A percentile compares a stretch with the other conserved stretches of the same genome.
phyloP scores from a whole-genome alignment of 2,329 filamentous ascomycete genomes.

The Hypoxylon sp. region DNA sequence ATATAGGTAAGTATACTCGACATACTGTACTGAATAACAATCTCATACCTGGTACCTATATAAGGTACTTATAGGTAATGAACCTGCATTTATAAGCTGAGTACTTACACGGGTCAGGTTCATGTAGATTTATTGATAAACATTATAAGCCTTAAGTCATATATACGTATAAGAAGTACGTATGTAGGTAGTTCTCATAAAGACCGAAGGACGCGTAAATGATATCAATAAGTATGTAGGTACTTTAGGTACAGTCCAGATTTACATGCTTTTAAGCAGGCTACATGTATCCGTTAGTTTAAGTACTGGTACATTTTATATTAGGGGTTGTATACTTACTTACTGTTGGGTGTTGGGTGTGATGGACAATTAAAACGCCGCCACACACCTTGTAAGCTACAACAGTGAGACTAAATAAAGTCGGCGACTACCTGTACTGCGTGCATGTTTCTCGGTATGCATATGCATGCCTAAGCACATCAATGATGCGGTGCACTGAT shows the following conservation, averaged over 20 bases:
- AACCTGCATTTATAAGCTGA: not conserved
- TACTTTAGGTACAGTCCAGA: not conserved
- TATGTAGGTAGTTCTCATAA: no score
- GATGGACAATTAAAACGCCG: conserved; percentile 9
- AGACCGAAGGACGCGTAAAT: no score
- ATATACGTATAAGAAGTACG: no score
- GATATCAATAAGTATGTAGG: no score
- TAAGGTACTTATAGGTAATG: no score
- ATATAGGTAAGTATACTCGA: conserved; percentile 4
- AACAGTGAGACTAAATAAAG: not conserved
- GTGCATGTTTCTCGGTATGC: not conserved
- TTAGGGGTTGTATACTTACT: no score
- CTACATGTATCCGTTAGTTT: no score
- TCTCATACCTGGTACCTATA: not conserved
- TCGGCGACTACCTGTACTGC: conserved; percentile 1
- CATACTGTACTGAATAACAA: not conserved
- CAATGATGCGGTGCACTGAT: not conserved
- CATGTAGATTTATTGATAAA: not conserved
- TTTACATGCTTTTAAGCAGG: not conserved
- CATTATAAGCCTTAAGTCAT: not conserved
- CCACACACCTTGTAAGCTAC: conserved; percentile 4
- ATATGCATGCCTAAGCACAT: conserved; percentile 1
- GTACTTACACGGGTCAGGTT: not conserved
- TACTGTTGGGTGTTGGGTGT: no score
- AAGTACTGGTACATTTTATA: no score